phyloP scores from a whole-genome alignment of 768 basidiomycete genomes.

The Amanita phalloides region DNA sequence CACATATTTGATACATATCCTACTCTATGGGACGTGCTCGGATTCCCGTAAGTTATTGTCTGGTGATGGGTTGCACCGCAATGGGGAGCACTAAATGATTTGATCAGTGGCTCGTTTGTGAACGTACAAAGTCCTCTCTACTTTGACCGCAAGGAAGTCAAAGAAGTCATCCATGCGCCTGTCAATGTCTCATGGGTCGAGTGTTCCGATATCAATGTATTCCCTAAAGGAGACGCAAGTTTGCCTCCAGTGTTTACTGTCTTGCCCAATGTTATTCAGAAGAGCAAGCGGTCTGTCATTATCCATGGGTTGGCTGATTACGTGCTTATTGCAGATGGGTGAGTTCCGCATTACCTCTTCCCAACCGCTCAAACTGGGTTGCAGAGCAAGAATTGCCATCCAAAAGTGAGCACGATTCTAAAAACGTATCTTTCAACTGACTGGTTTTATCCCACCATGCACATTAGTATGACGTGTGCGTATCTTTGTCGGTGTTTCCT shows the following conservation, averaged over 20 bases:
- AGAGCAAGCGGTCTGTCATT: constrained; percentile 57
- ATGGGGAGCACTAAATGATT: neutral
- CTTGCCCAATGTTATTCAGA: constrained; percentile 67
- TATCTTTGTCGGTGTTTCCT: neutral
- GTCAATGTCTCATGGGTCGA: constrained; percentile 46
- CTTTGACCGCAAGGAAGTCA: constrained; percentile 36
- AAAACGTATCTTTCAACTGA: neutral
- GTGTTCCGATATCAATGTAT: constrained; percentile 51
- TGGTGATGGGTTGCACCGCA: too few relatives aligned
- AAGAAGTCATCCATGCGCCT: too few relatives aligned
- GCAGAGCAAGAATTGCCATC: constrained; percentile 46
- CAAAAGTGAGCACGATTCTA: constrained; percentile 39
- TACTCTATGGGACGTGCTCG: constrained; percentile 15
- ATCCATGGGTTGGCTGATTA: constrained; percentile 68
- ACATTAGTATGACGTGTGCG: constrained; percentile 32
- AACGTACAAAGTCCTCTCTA: constrained; percentile 55
- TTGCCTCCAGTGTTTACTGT: constrained; percentile 54
- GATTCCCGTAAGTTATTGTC: constrained; percentile 64
- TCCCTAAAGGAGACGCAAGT: constrained; percentile 50
- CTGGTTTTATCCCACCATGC: too few relatives aligned
- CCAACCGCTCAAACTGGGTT: neutral
- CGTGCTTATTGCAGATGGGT: constrained; percentile 51
- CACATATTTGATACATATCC: constrained; percentile 71
- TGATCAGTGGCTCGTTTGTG: constrained; percentile 40
- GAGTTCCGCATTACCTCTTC: neutral